These are phyloP conservation scores for Amanita rimosa DNA, from an alignment of 768 basidiomycete genomes.

Conservation along the genomic window DNA sequence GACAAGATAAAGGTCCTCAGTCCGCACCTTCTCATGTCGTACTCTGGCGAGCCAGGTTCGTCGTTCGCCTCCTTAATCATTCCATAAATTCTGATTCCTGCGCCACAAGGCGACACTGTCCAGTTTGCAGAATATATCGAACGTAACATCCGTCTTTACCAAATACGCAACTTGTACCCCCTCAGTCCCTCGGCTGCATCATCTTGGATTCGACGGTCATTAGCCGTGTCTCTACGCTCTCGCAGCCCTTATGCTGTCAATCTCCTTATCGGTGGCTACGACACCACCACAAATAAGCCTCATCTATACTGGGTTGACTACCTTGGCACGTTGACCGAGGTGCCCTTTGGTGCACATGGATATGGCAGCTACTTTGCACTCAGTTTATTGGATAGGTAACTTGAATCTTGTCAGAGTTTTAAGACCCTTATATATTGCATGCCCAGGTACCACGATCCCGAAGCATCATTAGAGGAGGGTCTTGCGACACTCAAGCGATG, in stretches of 20 bases:
- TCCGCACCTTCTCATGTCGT: constrained; percentile 89
- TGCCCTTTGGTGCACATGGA: constrained; percentile 93
- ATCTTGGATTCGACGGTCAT: constrained; percentile 85
- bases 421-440: neutral
- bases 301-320: constrained; percentile 95
- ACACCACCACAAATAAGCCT: constrained; percentile 60
- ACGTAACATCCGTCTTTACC: constrained; percentile 90
- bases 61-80: constrained; percentile 4
- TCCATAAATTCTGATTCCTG: neutral
- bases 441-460: constrained; percentile 80
- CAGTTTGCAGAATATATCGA: constrained; percentile 96
- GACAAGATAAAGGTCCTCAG: constrained; percentile 93
- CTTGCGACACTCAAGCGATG: constrained; percentile 76
- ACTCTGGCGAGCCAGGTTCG: constrained; percentile 86
- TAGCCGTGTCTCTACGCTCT: constrained; percentile 85
- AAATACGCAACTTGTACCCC: constrained; percentile 86
- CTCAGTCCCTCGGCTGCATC: constrained; percentile 88
- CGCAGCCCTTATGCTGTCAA: constrained; percentile 86
- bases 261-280: constrained; percentile 87
- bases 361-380: constrained; percentile 90
- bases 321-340: constrained; percentile 77
- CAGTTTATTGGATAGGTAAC: constrained; percentile 83
- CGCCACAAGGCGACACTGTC: constrained; percentile 72
- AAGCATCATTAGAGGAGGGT: constrained; percentile 77
- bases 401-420: constrained; percentile 3